Evolutionary conservation across 805 yeast genomes (phyloP).

Genomic region (Lipomyces starkeyi): DNA sequence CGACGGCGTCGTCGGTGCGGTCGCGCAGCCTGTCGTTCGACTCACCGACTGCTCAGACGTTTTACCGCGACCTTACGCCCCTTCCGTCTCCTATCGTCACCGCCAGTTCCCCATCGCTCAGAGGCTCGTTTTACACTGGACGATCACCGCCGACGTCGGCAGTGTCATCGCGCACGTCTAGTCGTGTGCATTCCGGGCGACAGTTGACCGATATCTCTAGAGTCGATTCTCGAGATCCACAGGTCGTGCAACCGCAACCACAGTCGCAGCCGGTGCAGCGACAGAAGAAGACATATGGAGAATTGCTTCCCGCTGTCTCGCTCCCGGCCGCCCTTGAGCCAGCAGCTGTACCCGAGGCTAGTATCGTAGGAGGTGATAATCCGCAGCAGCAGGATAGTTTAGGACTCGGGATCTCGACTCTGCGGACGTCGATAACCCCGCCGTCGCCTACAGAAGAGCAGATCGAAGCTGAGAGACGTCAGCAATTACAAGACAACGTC

Average conservation of each 20-base stretch:
- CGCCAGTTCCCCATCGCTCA: slow-evolving; percentile 25
- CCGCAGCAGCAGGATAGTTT: neutral
- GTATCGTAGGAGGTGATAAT: too few species aligned
- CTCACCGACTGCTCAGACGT: slow-evolving; percentile 29
- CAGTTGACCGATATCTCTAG: slow-evolving; percentile 4
- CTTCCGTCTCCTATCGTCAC: slow-evolving; percentile 40
- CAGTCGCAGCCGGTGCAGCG: neutral
- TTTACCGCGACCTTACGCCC: slow-evolving; percentile 40
- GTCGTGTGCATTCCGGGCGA: slow-evolving; percentile 1
- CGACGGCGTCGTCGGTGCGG: slow-evolving; percentile 14
- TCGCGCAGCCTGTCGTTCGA: slow-evolving; percentile 35
- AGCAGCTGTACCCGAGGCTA: neutral
- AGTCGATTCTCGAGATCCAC: neutral
- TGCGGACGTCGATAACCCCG: slow-evolving; percentile 23
- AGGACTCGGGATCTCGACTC: slow-evolving; percentile 21
- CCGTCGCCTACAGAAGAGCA: slow-evolving; percentile 24
- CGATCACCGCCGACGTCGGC: slow-evolving; percentile 16
- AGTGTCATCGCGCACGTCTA: neutral
- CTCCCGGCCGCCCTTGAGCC: slow-evolving; percentile 9
- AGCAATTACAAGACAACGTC: neutral
- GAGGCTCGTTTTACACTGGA: slow-evolving; percentile 20
- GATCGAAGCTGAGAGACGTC: slow-evolving; percentile 11
- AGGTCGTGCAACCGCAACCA: neutral
- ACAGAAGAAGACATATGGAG: slow-evolving; percentile 25
- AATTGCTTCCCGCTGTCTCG: slow-evolving; percentile 24